A percentile compares a stretch with the other conserved stretches of the same genome.
Evolutionary conservation across 2,329 filamentous ascomycete genomes (phyloP).

Genomic region (Trichoderma asperellum): DNA sequence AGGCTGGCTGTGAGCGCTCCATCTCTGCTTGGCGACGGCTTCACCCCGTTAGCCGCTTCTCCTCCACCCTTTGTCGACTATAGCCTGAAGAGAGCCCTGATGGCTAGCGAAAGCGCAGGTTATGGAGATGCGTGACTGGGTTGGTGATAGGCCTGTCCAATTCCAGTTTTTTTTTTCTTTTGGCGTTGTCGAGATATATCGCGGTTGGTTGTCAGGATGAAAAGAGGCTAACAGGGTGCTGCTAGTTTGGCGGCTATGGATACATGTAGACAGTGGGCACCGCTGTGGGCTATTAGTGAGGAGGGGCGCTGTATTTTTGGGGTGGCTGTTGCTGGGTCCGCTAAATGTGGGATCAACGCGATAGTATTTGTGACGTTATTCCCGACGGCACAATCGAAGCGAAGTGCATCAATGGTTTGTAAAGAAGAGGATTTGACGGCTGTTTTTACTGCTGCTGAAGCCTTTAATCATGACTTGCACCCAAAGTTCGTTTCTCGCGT

Average conservation of each 20-base stretch:
- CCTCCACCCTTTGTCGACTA: not conserved
- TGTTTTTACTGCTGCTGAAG: not conserved
- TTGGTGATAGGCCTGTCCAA: not conserved
- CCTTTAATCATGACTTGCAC: not conserved
- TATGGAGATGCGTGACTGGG: not conserved
- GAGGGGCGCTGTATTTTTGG: not conserved
- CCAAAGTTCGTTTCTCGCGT: too few species aligned
- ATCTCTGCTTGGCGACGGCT: constrained; percentile 31
- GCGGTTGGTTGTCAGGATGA: constrained; percentile 5
- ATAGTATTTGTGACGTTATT: not conserved
- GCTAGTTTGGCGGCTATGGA: constrained; percentile 11
- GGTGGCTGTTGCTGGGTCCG: not conserved
- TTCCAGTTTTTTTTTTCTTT: not conserved
- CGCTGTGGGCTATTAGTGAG: not conserved
- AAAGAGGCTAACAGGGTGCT: not conserved
- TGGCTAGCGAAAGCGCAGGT: not conserved
- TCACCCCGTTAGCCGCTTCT: not conserved
- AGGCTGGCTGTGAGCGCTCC: constrained; percentile 41
- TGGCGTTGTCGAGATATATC: not conserved
- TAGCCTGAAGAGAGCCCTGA: not conserved
- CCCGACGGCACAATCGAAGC: not conserved
- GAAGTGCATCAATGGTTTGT: not conserved
- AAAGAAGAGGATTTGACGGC: not conserved
- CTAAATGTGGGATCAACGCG: not conserved
- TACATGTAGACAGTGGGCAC: not conserved